phyloP scores from a whole-genome alignment of 2,329 filamentous ascomycete species.

The Pseudogymnoascus sp. region DNA sequence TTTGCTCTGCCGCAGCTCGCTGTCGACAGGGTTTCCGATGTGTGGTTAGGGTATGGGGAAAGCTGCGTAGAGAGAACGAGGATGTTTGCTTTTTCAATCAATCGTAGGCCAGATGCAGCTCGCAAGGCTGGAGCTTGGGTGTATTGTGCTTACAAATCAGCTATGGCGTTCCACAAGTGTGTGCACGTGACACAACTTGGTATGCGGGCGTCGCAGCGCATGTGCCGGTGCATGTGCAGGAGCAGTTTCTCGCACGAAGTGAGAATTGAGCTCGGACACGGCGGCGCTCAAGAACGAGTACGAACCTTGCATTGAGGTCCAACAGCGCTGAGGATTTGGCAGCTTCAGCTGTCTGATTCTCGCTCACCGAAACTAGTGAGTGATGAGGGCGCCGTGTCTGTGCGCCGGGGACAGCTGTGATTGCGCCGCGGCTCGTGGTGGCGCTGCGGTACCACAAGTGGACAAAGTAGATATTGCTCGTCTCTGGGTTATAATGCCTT shows the following conservation, averaged over 20 bases:
- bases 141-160: slow-evolving; percentile 1
- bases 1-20: not conserved
- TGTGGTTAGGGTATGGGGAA: not conserved
- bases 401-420: not conserved
- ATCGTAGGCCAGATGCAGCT: not conserved
- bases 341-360: not conserved
- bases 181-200: not conserved
- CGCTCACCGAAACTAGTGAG: not conserved
- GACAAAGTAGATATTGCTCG: not conserved
- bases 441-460: not conserved
- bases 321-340: not conserved
- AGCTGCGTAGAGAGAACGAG: not conserved
- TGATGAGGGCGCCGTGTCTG: not conserved
- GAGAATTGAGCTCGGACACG: not conserved
- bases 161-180: not conserved
- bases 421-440: not conserved
- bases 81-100: not conserved
- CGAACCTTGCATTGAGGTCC: not conserved
- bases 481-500: not conserved
- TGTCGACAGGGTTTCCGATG: not conserved
- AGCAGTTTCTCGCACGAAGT: slow-evolving; percentile 1
- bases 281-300: not conserved
- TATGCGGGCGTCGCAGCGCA: not conserved
- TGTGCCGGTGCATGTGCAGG: not conserved
- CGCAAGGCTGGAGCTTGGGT: not conserved